Evolutionary conservation across 305 asterid species (phyloP).

Genomic region (Solanum aculeatissimum): DNA sequence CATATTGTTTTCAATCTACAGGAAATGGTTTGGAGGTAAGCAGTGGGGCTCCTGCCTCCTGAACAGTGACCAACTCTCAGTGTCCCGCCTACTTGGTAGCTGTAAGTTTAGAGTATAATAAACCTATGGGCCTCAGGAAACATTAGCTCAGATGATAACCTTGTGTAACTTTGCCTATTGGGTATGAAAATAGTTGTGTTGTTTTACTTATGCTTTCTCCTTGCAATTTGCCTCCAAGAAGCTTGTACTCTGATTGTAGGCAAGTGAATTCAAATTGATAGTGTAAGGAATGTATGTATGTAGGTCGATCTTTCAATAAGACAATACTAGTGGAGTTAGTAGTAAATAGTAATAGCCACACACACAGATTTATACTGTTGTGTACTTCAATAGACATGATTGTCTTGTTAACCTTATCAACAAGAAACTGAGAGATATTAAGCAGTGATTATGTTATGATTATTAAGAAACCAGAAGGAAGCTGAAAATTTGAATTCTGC

Average conservation of each 20-base stretch:
- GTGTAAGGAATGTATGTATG: background rate
- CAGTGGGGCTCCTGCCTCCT: conserved; percentile 26
- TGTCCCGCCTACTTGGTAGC: background rate
- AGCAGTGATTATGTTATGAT: background rate
- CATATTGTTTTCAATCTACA: conserved; percentile 12
- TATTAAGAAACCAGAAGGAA: background rate
- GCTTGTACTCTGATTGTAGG: background rate
- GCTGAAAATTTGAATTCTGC: background rate
- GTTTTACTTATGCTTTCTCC: background rate
- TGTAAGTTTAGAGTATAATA: background rate
- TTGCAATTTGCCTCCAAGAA: background rate
- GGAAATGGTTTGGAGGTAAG: conserved; percentile 84
- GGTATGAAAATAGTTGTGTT: background rate
- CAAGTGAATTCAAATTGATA: background rate
- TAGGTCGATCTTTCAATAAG: background rate
- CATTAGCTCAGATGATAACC: background rate
- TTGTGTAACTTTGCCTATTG: background rate
- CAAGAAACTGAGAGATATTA: background rate
- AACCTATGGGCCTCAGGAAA: background rate
- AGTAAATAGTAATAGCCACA: background rate
- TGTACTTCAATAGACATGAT: background rate
- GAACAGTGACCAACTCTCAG: background rate
- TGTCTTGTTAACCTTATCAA: background rate
- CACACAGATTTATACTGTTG: background rate
- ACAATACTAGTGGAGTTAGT: background rate